Base-by-base conservation (phyloP, 768 basidiomycete genomes). In the Botryobasidium botryosum region DNA sequence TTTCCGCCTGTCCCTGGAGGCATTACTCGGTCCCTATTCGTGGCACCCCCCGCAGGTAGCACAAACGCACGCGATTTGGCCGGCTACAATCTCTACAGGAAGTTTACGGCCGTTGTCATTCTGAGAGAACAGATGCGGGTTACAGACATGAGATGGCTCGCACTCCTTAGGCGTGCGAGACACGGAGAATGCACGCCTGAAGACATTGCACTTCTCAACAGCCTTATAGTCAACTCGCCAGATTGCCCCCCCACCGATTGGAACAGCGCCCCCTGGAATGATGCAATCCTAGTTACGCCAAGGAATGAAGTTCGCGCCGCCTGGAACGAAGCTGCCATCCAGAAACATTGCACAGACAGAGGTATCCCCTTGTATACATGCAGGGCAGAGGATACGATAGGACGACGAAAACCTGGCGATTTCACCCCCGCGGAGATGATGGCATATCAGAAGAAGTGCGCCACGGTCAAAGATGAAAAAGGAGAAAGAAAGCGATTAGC, bases 401-500 rank as follows among this genome's bases (percentile, higher is more conserved):
- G 8, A 6, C 15, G 31, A 6, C 5, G 31, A 39, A 21, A 4
- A 15, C 45, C 44, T 3, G 25, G n/a, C n/a, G n/a, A n/a, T n/a
- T n/a, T n/a, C n/a, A n/a, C n/a, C n/a, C n/a, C n/a, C n/a, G n/a
- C n/a, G n/a, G n/a, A n/a, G n/a, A n/a, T n/a, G n/a, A n/a, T n/a
- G n/a, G n/a, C n/a, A n/a, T n/a, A n/a, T 4, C 53, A 52, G 26
- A 20, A 49, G 13, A 36, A 17, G 17, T 18, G 20, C 17, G n/a
- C n/a, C n/a, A n/a, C n/a, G n/a, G n/a, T n/a, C n/a, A n/a, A n/a
- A n/a, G n/a, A n/a, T n/a, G 39, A 6, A 52, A 49, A 17, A 48
- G 43, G 37, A 2, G 43, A 24, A 15, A 31, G 8, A n/a, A 47
- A 20, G 26, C 20, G 35, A 46, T 45, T 64, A 15, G 20, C 37